Evolutionary conservation across 164 flowering plant species (phyloP).

Genomic region (Saururus chinensis): DNA sequence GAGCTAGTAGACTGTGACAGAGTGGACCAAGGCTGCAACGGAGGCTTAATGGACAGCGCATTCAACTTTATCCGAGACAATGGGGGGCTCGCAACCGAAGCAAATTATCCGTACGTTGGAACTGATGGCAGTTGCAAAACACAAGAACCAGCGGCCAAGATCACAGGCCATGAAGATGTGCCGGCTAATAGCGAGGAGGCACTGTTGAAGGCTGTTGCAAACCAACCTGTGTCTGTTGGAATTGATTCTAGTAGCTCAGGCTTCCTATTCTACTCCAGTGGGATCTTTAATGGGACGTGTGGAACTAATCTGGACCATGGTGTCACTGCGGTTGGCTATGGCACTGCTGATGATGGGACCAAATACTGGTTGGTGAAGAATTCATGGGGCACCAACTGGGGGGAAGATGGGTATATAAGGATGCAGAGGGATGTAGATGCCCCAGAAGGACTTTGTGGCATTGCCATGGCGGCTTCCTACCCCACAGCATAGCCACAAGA

Average conservation of each 20-base stretch:
- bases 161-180: conserved; percentile 14
- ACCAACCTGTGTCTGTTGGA: conserved; percentile 19
- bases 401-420: conserved; percentile 19
- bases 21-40: conserved; percentile 13
- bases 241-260: conserved; percentile 11
- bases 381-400: conserved; percentile 22
- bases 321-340: conserved; percentile 24
- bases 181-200: conserved; percentile 17
- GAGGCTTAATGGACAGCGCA: conserved; percentile 14
- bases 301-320: conserved; percentile 17
- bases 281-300: conserved; percentile 18
- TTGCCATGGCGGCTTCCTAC: conserved; percentile 19
- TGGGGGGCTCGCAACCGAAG: conserved; percentile 13
- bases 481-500: background rate
- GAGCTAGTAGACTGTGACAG: conserved; percentile 26
- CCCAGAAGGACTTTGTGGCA: conserved; percentile 14
- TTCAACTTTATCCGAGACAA: conserved; percentile 9
- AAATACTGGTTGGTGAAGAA: too few relatives aligned
- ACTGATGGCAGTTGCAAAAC: conserved; percentile 6
- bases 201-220: conserved; percentile 20
- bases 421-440: conserved; percentile 13
- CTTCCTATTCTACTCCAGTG: conserved; percentile 22
- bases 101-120: conserved; percentile 15
- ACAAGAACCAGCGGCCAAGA: conserved; percentile 11
- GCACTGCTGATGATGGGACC: conserved; percentile 5